phyloP scores from a whole-genome alignment of 2,329 filamentous ascomycete genomes.

The Coniochaeta sp. region DNA sequence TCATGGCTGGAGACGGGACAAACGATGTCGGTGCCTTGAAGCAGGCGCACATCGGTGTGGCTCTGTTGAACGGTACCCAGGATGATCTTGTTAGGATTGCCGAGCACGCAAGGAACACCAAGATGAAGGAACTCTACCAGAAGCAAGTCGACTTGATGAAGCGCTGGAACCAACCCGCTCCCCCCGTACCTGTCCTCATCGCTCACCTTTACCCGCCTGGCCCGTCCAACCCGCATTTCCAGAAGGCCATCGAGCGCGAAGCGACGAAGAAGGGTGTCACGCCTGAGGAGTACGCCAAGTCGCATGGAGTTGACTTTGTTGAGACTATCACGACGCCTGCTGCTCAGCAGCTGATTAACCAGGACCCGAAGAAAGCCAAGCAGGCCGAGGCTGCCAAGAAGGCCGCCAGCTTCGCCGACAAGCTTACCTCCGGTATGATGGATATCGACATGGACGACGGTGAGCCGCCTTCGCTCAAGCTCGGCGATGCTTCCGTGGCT shows the following conservation, averaged over 20 bases:
- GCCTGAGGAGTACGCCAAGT: conserved; percentile 47
- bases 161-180: conserved; percentile 86
- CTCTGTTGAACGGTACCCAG: conserved; percentile 86
- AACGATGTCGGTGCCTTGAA: conserved; percentile 98
- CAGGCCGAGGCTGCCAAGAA: conserved; percentile 62
- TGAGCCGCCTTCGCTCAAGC: conserved; percentile 91
- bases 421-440: conserved; percentile 81
- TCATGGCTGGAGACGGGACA: conserved; percentile 98
- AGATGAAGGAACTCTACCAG: conserved; percentile 98
- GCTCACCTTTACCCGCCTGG: conserved; percentile 92
- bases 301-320: conserved; percentile 43
- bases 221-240: conserved; percentile 84
- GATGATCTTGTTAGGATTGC: conserved; percentile 88
- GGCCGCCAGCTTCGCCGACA: conserved; percentile 75
- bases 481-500: conserved; percentile 93
- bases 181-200: conserved; percentile 87
- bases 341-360: conserved; percentile 50
- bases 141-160: conserved; percentile 90
- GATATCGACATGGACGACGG: conserved; percentile 79
- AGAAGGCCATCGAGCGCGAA: conserved; percentile 85
- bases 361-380: conserved; percentile 43
- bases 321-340: conserved; percentile 61
- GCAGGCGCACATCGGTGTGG: conserved; percentile 95
- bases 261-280: conserved; percentile 68
- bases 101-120: conserved; percentile 87